phyloP scores from a whole-genome alignment of 2,329 filamentous ascomycete species.

The Microdochium trichocladiopsis region DNA sequence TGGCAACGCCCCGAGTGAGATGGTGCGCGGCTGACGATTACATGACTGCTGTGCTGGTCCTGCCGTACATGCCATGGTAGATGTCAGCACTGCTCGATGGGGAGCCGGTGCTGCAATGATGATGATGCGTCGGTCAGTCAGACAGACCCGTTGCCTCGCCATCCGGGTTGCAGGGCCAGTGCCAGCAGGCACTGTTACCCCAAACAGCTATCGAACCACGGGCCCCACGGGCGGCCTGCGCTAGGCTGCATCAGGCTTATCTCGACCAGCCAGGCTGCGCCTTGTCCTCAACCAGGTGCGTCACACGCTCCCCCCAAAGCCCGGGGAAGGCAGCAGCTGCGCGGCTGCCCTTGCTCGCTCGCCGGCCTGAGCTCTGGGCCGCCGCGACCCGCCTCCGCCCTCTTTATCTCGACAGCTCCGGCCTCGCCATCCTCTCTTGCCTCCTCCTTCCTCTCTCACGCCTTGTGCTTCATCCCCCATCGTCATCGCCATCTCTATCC shows the following conservation, averaged over 20 bases:
- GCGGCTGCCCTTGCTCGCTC: neutral
- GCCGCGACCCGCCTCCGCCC: slow-evolving; percentile 4
- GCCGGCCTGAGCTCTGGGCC: slow-evolving; percentile 6
- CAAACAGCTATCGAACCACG: neutral
- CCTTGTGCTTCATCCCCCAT: slow-evolving; percentile 15
- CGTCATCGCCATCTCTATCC: slow-evolving; percentile 14
- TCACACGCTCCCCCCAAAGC: slow-evolving; percentile 19
- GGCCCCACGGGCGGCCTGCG: neutral
- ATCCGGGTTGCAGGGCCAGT: neutral
- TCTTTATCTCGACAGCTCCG: slow-evolving; percentile 17
- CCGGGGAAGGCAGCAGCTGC: slow-evolving; percentile 14
- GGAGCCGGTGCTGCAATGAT: neutral
- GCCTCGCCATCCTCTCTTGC: slow-evolving; percentile 18
- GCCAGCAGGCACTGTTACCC: neutral
- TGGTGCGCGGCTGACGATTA: too few species aligned
- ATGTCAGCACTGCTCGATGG: neutral
- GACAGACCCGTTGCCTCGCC: neutral
- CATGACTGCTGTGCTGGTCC: too few species aligned
- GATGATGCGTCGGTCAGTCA: neutral
- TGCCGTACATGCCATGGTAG: too few species aligned
- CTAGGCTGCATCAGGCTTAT: neutral
- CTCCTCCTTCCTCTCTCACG: slow-evolving; percentile 10
- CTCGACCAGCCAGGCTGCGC: neutral
- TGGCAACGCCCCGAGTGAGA: too few species aligned
- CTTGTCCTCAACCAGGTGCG: slow-evolving; percentile 10